Evolutionary conservation across 225 moss, liverwort and hornwort genomes (phyloP).

Genomic region (Sphagnum tenellum): DNA sequence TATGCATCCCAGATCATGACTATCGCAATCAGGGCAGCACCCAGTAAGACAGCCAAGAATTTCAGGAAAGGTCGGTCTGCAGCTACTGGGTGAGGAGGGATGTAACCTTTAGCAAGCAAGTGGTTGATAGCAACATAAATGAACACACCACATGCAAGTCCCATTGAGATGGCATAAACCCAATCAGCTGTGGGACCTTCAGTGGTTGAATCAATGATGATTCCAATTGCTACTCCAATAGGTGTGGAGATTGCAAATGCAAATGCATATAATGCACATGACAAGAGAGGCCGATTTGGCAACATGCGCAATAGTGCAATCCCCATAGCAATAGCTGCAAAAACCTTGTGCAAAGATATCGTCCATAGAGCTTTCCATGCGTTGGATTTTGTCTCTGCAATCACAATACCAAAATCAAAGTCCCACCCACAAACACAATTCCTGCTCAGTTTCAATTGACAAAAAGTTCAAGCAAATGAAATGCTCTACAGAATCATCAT

Average conservation of each 20-base stretch:
- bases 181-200: conserved; percentile 36
- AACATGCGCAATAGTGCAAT: conserved; percentile 51
- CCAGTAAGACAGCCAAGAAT: conserved; percentile 19
- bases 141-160: conserved; percentile 45
- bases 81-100: conserved; percentile 8
- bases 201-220: conserved; percentile 41
- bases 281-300: conserved; percentile 36
- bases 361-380: conserved; percentile 57
- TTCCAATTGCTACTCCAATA: conserved; percentile 51
- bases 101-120: conserved; percentile 38
- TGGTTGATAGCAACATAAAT: conserved; percentile 61
- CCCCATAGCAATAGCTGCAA: conserved; percentile 54
- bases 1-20: conserved; percentile 38
- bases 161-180: conserved; percentile 49
- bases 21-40: conserved; percentile 31
- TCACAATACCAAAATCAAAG: neutral
- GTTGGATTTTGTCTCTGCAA: conserved; percentile 34
- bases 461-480: too few relatives aligned
- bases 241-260: conserved; percentile 58
- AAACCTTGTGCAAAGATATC: conserved; percentile 39
- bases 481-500: too few relatives aligned
- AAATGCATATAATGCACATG: conserved; percentile 30
- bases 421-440: too few relatives aligned
- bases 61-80: conserved; percentile 23
- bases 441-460: too few relatives aligned